Base-by-base conservation (phyloP, 2,329 filamentous ascomycete genomes). In the Alternaria sp. region DNA sequence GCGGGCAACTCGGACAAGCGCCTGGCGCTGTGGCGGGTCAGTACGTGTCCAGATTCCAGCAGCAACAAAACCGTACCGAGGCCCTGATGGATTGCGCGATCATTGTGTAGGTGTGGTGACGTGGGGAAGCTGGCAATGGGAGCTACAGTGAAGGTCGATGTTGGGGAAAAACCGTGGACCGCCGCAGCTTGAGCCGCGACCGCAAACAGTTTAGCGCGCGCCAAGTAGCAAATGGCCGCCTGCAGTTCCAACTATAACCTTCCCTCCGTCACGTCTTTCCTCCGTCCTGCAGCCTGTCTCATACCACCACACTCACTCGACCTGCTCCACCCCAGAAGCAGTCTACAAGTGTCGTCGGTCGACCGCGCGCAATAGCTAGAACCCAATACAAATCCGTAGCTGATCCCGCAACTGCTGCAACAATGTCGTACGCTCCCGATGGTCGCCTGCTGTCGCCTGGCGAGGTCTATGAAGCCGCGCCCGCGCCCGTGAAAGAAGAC, bases 11-110 rank as follows among this genome's bases (percentile, higher is more conserved):
- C 87, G 86, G 81, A 83, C 83, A 78, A 89, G 79, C 77, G 86
- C 80, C 79, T 86, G 86, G 82, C 86, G 85, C 87, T 89, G 78
- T 57, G 60, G 62, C 59, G 61, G 59, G 69, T 79, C 69, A 80
- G 71, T 60, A 65, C 59, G 51, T 43, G 53, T 58, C 36, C 54
- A 57, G 43, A 57, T 59, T 55, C 20, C 46, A 45, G 38, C 38
- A 57, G 53, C 22, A 36, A 51, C 25, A 43, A 41, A n/a, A 61
- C 61, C 83, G 74, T 81, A 89, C 87, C 79, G 86, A 87, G 75
- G 85, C 84, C 82, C 86, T 85, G 80, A 88, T 81, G 78, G 86
- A 85, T 80, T 87, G 85, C 76, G 84, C 85, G 81, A 88, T 81
- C 85, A 87, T 87, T 79, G 67, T 79, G 77, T 72, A 72, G 72